Evolutionary conservation across 257 asterid species (phyloP).

Genomic region (Lycium ferocissimum): DNA sequence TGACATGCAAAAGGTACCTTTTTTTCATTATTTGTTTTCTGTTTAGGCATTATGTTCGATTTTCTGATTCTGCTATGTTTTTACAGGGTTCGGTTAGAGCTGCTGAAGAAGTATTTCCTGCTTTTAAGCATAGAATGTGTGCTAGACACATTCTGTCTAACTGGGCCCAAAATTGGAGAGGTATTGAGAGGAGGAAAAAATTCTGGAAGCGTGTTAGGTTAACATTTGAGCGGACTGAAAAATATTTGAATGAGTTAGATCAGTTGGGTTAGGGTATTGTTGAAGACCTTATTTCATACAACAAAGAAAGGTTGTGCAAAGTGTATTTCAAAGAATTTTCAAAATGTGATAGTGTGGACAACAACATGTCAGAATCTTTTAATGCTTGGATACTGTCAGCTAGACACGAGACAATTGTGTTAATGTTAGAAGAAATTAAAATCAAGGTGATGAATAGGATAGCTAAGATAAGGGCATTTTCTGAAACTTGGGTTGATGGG

Average conservation of each 20-base stretch:
- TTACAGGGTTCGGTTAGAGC: too few relatives aligned
- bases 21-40: too few relatives aligned
- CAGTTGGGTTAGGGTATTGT: not conserved
- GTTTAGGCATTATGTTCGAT: too few relatives aligned
- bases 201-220: too few relatives aligned
- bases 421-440: not conserved
- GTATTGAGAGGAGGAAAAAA: too few relatives aligned
- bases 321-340: not conserved
- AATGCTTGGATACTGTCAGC: not conserved
- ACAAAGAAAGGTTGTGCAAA: not conserved
- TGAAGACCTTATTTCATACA: not conserved
- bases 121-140: too few relatives aligned
- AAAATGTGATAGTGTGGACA: not conserved
- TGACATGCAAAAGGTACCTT: conserved; percentile 10
- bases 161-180: too few relatives aligned
- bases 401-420: not conserved
- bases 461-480: not conserved
- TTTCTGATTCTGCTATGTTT: too few relatives aligned
- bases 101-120: too few relatives aligned
- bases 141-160: too few relatives aligned
- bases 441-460: not conserved
- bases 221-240: not conserved
- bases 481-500: not conserved
- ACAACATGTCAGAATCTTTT: not conserved
- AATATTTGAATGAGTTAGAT: not conserved